A percentile compares a stretch with the other conserved stretches of the same genome.
phyloP scores from a whole-genome alignment of 2,329 filamentous ascomycete genomes.

The Cladorrhinum sp. region DNA sequence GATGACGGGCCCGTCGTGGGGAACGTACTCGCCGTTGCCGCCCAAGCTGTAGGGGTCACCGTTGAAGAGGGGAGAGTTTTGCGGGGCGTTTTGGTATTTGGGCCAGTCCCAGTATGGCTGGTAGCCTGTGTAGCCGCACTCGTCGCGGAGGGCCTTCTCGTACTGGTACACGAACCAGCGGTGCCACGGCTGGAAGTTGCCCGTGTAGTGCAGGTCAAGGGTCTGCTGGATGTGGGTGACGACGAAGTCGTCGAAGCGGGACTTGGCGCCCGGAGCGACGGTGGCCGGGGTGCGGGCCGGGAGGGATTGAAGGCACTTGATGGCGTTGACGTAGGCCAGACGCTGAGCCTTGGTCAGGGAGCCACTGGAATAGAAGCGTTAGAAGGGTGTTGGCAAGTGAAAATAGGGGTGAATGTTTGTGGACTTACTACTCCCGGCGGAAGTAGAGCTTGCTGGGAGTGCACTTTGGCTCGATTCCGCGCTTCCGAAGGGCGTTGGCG shows the following conservation, averaged over 20 bases:
- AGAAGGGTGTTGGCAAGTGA: slow-evolving; percentile 26
- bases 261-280: slow-evolving; percentile 40
- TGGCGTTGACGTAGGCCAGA: slow-evolving; percentile 19
- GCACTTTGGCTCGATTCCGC: slow-evolving; percentile 25
- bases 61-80: slow-evolving; percentile 49
- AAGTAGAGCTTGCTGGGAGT: slow-evolving; percentile 28
- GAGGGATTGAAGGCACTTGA: slow-evolving; percentile 19
- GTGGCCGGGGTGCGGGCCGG: slow-evolving; percentile 22
- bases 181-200: slow-evolving; percentile 33
- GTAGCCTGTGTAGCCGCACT: slow-evolving; percentile 38
- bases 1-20: slow-evolving; percentile 33
- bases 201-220: slow-evolving; percentile 41
- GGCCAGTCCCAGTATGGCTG: slow-evolving; percentile 52
- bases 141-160: slow-evolving; percentile 32
- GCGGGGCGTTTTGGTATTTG: slow-evolving; percentile 41
- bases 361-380: slow-evolving; percentile 12
- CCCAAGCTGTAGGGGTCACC: slow-evolving; percentile 46
- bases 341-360: slow-evolving; percentile 17
- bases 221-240: slow-evolving; percentile 49
- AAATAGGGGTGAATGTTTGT: background rate
- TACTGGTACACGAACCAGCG: slow-evolving; percentile 31
- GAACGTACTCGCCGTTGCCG: slow-evolving; percentile 42
- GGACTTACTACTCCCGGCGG: slow-evolving; percentile 32
- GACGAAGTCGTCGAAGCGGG: slow-evolving; percentile 49
- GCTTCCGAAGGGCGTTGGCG: slow-evolving; percentile 23